Evolutionary conservation across 192 early-diverging fungal species (phyloP).

Genomic region (Backusella liffmaniae): DNA sequence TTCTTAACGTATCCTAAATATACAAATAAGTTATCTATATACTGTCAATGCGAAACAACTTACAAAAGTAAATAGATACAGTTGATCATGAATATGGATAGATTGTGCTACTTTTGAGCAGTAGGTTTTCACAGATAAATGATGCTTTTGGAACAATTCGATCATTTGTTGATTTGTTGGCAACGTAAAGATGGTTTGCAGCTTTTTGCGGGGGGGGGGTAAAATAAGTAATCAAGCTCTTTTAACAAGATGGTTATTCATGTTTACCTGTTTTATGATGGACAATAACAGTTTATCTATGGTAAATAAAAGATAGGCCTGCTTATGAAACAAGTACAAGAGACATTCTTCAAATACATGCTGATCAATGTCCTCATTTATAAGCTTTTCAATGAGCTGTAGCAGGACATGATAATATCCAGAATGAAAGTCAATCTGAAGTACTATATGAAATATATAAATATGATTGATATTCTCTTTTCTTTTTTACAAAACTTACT

Average conservation of each 20-base stretch:
- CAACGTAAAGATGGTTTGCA: slow-evolving; percentile 44
- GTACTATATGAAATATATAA: not conserved
- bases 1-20: slow-evolving; percentile 14
- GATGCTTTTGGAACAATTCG: slow-evolving; percentile 32
- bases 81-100: slow-evolving; percentile 22
- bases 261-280: slow-evolving; percentile 73
- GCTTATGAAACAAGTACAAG: slow-evolving; percentile 82
- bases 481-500: slow-evolving; percentile 27
- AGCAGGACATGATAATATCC: slow-evolving; percentile 79
- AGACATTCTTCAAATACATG: slow-evolving; percentile 82
- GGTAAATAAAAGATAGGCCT: slow-evolving; percentile 86
- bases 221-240: not conserved
- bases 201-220: not conserved
- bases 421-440: slow-evolving; percentile 53
- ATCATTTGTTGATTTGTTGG: slow-evolving; percentile 68
- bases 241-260: not conserved
- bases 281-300: slow-evolving; percentile 83
- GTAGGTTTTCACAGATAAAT: slow-evolving; percentile 13
- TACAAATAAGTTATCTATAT: not conserved
- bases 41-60: not conserved
- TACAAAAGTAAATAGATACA: slow-evolving; percentile 36
- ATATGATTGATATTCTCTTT: slow-evolving; percentile 40
- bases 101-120: slow-evolving; percentile 24
- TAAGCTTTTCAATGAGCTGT: slow-evolving; percentile 67
- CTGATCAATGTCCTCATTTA: slow-evolving; percentile 78